These are phyloP conservation scores for Hansenula sp. DNA, from an alignment of 1,139 yeast genomes.

Conservation along the genomic window DNA sequence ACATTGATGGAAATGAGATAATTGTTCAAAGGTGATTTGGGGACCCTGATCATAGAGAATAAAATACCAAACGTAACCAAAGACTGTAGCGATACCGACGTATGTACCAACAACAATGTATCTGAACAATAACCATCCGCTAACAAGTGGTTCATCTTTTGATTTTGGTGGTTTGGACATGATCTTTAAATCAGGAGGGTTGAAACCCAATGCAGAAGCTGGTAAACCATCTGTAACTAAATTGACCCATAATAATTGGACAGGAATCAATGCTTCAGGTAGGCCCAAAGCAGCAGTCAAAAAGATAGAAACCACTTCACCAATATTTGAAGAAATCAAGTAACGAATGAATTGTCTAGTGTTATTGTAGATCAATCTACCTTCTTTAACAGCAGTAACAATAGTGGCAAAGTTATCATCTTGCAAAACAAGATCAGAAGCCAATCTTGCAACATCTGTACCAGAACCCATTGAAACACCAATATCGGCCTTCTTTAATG, in stretches of 20 bases:
- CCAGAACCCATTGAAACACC: conserved; percentile 39
- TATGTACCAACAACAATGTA: conserved; percentile 34
- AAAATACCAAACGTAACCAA: conserved; percentile 38
- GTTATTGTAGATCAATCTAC: conserved; percentile 75
- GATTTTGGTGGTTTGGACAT: conserved; percentile 62
- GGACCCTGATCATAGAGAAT: conserved; percentile 31
- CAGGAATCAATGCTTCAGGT: conserved; percentile 69
- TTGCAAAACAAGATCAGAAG: conserved; percentile 55
- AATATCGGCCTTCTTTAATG: conserved; percentile 35
- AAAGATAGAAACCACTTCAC: conserved; percentile 61
- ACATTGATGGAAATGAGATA: conserved; percentile 33
- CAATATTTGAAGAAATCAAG: conserved; percentile 72
- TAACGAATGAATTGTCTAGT: conserved; percentile 79
- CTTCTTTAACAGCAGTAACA: conserved; percentile 74
- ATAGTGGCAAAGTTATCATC: conserved; percentile 79
- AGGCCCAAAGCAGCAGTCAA: conserved; percentile 70
- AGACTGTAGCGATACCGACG: conserved; percentile 37
- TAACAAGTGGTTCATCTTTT: conserved; percentile 32
- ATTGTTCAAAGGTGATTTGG: conserved; percentile 26
- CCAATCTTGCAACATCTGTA: conserved; percentile 56
- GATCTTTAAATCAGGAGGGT: conserved; percentile 49
- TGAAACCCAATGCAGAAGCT: conserved; percentile 80
- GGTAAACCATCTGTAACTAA: conserved; percentile 79
- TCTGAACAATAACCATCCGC: conserved; percentile 32
- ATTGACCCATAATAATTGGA: conserved; percentile 75